Conservation (phyloP, 371 early-diverging fungal species). For the Smittium mucronatum region DNA sequence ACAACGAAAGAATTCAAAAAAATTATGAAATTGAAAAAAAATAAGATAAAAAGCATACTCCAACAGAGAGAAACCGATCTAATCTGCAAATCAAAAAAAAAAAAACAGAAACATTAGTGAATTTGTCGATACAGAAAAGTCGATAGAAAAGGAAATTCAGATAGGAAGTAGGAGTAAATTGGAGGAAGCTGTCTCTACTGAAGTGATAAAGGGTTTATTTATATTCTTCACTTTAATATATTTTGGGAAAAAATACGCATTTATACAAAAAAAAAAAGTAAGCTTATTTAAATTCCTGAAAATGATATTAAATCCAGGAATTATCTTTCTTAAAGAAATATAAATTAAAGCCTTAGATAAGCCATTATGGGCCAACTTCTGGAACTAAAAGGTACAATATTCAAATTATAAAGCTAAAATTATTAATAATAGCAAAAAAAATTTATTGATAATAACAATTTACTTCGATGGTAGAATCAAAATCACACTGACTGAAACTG, state of each 20-base stretch:
- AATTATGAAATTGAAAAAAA: not conserved
- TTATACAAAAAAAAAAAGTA: not conserved
- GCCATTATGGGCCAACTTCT: not conserved
- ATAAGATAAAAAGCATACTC: not conserved
- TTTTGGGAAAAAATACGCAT: not conserved
- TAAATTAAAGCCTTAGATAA: constrained; percentile 7
- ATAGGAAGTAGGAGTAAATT: not conserved
- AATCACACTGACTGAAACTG: not conserved
- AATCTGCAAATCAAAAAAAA: not conserved
- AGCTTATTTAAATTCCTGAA: constrained; percentile 4
- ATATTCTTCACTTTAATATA: not conserved
- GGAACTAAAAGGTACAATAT: not conserved
- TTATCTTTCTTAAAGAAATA: constrained; percentile 2
- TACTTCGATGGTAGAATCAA: constrained; percentile 7
- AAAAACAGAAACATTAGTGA: not conserved
- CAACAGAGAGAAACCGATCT: not conserved
- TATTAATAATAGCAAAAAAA: not conserved
- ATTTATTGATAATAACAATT: not conserved
- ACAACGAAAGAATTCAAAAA: not conserved
- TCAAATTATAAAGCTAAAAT: constrained; percentile 1
- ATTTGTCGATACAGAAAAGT: not conserved
- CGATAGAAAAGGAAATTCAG: not conserved
- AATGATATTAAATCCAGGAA: not conserved
- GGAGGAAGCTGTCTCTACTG: not conserved
- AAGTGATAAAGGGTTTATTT: not conserved